phyloP scores from a whole-genome alignment of 2,329 filamentous ascomycete species.

The Talaromyces sp. region DNA sequence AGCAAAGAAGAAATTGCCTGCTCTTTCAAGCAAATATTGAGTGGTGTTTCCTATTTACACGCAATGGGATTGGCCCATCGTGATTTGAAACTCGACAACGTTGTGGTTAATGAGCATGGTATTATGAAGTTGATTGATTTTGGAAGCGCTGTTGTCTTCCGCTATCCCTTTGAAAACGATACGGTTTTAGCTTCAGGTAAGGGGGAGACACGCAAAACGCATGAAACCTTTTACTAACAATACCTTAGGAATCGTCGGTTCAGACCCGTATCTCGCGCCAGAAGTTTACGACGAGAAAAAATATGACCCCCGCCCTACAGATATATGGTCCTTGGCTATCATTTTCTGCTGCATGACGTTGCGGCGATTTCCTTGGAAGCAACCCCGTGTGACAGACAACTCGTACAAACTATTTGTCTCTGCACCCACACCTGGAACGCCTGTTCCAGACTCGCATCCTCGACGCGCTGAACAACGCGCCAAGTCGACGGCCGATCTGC shows the following conservation, averaged over 20 bases:
- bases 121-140: conserved; percentile 99
- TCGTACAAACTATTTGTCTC: conserved; percentile 91
- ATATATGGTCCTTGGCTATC: conserved; percentile 97
- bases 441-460: conserved; percentile 35
- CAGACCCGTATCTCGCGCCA: conserved; percentile 92
- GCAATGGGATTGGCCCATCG: conserved; percentile 91
- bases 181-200: conserved; percentile 74
- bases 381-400: conserved; percentile 84
- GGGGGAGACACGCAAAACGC: conserved; percentile 21
- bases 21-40: conserved; percentile 88
- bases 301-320: conserved; percentile 88
- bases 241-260: conserved; percentile 64
- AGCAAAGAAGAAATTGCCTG: conserved; percentile 82
- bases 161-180: conserved; percentile 92
- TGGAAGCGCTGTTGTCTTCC: conserved; percentile 92
- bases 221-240: not conserved
- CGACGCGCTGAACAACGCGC: conserved; percentile 24
- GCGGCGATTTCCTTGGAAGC: conserved; percentile 93
- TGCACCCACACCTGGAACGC: conserved; percentile 66
- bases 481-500: conserved; percentile 32
- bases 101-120: conserved; percentile 89
- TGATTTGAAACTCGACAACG: conserved; percentile 94
- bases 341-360: conserved; percentile 99
- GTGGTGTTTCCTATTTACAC: conserved; percentile 89
- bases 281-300: conserved; percentile 92